phyloP scores from a whole-genome alignment of 78 protist genomes.

The Blattamonas nauphoetae region DNA sequence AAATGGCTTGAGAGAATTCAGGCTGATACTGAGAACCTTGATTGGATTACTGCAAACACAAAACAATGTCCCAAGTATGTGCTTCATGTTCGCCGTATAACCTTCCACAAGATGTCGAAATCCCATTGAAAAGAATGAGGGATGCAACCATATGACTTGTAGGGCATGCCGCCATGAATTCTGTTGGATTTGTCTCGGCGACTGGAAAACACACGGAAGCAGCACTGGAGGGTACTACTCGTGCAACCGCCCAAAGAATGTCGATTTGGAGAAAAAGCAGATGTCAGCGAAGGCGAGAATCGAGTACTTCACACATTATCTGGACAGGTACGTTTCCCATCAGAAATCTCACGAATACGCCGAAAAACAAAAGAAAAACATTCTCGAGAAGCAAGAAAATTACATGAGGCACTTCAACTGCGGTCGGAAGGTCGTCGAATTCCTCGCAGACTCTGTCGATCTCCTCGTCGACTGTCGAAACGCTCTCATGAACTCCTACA shows the following conservation, averaged over 20 bases:
- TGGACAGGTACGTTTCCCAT: background rate
- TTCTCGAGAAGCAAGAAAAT: background rate
- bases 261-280: background rate
- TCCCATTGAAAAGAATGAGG: constrained; percentile 23
- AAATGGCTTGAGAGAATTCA: too few species aligned
- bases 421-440: background rate
- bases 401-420: background rate
- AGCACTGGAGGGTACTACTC: background rate
- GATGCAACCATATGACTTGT: constrained; percentile 25
- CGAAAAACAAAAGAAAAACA: background rate
- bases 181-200: constrained; percentile 7
- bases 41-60: background rate
- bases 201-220: background rate
- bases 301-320: background rate
- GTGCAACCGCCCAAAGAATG: background rate
- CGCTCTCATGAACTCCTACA: background rate
- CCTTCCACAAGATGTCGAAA: background rate
- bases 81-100: too few species aligned
- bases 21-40: too few species aligned
- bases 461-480: background rate
- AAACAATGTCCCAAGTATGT: background rate
- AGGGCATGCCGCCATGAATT: constrained; percentile 1
- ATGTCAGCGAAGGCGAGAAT: background rate
- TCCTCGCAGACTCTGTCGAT: background rate
- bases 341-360: background rate